Evolutionary conservation across 2,329 filamentous ascomycete species (phyloP).

Genomic region (Colletotrichum camelliae): DNA sequence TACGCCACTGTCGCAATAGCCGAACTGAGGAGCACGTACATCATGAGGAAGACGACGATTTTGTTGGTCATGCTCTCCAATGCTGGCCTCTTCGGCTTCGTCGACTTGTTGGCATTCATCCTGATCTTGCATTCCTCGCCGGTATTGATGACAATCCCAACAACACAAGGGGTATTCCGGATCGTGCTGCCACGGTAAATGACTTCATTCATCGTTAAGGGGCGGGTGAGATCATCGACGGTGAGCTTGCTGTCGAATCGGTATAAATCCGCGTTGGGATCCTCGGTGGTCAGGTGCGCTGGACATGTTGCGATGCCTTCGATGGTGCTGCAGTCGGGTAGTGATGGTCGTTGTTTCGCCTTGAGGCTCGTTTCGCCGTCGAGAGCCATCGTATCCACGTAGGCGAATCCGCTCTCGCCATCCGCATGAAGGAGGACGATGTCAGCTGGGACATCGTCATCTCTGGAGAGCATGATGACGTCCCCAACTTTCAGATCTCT

Average conservation of each 20-base stretch:
- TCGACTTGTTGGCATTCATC: slow-evolving; percentile 90
- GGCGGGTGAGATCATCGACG: slow-evolving; percentile 60
- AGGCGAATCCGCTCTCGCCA: slow-evolving; percentile 80
- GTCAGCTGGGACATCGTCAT: slow-evolving; percentile 84
- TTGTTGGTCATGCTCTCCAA: slow-evolving; percentile 79
- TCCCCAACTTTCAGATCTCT: slow-evolving; percentile 54
- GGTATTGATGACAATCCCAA: slow-evolving; percentile 85
- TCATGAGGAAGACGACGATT: slow-evolving; percentile 80
- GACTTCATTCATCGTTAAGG: slow-evolving; percentile 81
- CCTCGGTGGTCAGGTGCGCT: slow-evolving; percentile 73
- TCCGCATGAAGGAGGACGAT: slow-evolving; percentile 78
- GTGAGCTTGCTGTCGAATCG: slow-evolving; percentile 74
- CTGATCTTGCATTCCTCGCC: slow-evolving; percentile 91
- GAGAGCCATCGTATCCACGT: slow-evolving; percentile 83
- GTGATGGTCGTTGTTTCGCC: slow-evolving; percentile 70
- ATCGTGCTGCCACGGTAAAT: slow-evolving; percentile 86
- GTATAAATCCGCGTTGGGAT: slow-evolving; percentile 80
- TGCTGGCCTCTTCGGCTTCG: slow-evolving; percentile 80
- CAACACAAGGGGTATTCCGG: slow-evolving; percentile 75
- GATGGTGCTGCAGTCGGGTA: slow-evolving; percentile 62
- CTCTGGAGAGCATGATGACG: slow-evolving; percentile 59
- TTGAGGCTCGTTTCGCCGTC: slow-evolving; percentile 85
- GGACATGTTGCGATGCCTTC: slow-evolving; percentile 56
- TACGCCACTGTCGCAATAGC: slow-evolving; percentile 87
- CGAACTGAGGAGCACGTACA: slow-evolving; percentile 79